Evolutionary conservation across 2,329 filamentous ascomycete genomes (phyloP), one percentile per base, ranked within the genome.

Genomic region (Alternaria alternata): DNA sequence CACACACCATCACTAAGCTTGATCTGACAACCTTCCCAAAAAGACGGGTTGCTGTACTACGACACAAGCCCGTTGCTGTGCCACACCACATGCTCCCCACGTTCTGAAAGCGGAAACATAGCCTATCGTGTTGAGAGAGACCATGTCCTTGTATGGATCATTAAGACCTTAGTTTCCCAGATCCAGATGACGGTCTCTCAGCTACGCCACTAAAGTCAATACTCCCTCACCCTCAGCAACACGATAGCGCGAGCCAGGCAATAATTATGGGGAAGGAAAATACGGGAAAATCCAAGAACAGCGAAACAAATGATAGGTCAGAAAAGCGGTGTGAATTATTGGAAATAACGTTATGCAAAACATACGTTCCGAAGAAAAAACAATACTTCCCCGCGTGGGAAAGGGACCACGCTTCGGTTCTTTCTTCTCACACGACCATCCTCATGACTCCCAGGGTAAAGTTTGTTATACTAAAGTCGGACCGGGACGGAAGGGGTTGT

Each of bases 391-490:
- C 51, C 41, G 34, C 51, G 38, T 39, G 51, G 38, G 38, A 43
- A 46, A 42, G 26, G 30, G 30, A 51, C 26, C 53, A 48, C 39
- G 34, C 36, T 42, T 24, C 34, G 12, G 51, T 55, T 22, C 28
- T 41, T 32, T 24, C 9, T 43, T 32, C 52, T 32, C 34, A 43
- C 39, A 49, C 46, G 46, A 49, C 51, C 38, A 42, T 28, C 38
- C 57, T 59, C 30, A 51, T 59, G 57, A 59, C 57, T 58, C 26
- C 49, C 32, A n/a, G 14, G 52, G 47, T 54, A 16, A 16, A 49
- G 39, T 20, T 47, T 36, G 18, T 26, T 38, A 24, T n/a, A 41
- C n/a, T 28, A 32, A 7, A 51, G 44, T 59, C 52, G 52, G 57
- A 34, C 52, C 54, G 44, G 36, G 42, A 51, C 41, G 43, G 34